These are phyloP conservation scores for grape (Vitis vinifera) DNA, from an alignment of 164 flowering plant species.

Conservation along the genomic window ASM3070453v1 NC_081823.1:2797001-2797500, in stretches of 20 bases:
- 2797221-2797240: conserved; percentile 92
- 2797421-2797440: not conserved
- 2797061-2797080: conserved; percentile 75
- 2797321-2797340: conserved; percentile 69
- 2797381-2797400: not conserved
- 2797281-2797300: conserved; percentile 60
- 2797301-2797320: conserved; percentile 83
- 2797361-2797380: conserved; percentile 38
- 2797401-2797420: not conserved
- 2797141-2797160: conserved; percentile 26
- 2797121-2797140: conserved; percentile 4
- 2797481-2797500: not conserved
- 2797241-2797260: conserved; percentile 79
- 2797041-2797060: conserved; percentile 41
- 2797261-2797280: conserved; percentile 61
- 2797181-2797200: conserved; percentile 79
- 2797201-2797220: conserved; percentile 49
- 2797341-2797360: conserved; percentile 96
- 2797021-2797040: conserved; percentile 33
- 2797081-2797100: not conserved
- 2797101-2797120: not conserved
- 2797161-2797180: conserved; percentile 88
- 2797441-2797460: not conserved
- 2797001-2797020: conserved; percentile 45
- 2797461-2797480: not conserved